A percentile compares a stretch with the other conserved stretches of the same genome.
Conservation (phyloP, 2,329 filamentous ascomycete genomes). For the Arthrobotrys sphaeroides region DNA sequence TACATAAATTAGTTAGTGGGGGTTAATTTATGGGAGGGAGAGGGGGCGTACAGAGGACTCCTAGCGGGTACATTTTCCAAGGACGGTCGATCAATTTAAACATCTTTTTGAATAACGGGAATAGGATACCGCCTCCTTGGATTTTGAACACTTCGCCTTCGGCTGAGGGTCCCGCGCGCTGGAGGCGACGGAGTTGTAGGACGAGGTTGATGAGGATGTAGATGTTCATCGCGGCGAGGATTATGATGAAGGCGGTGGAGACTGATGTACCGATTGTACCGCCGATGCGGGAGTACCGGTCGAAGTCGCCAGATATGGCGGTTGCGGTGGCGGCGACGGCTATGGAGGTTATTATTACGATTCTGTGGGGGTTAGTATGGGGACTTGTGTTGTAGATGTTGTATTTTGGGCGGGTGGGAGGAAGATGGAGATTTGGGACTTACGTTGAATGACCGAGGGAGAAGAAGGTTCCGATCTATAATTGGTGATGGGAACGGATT, state of each 20-base stretch:
- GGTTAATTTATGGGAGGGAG: not conserved
- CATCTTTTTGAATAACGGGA: conserved; percentile 74
- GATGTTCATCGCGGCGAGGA: conserved; percentile 82
- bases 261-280: conserved; percentile 90
- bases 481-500: not conserved
- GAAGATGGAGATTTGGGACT: conserved; percentile 34
- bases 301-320: conserved; percentile 81
- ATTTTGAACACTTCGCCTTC: conserved; percentile 42
- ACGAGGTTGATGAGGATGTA: conserved; percentile 85
- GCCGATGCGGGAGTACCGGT: conserved; percentile 79
- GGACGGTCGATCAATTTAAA: conserved; percentile 78
- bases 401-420: not conserved
- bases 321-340: conserved; percentile 91
- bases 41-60: conserved; percentile 71
- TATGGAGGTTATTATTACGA: conserved; percentile 88
- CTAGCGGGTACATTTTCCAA: conserved; percentile 97
- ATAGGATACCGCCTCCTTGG: conserved; percentile 79
- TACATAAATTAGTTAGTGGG: not conserved
- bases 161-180: conserved; percentile 64
- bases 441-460: conserved; percentile 88
- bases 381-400: conserved; percentile 57
- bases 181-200: conserved; percentile 71
- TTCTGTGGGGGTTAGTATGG: conserved; percentile 59
- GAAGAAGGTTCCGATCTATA: conserved; percentile 82
- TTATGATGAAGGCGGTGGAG: conserved; percentile 80